Evolutionary conservation across 768 basidiomycete species (phyloP).

Genomic region (Dioszegia aurantiaca): DNA sequence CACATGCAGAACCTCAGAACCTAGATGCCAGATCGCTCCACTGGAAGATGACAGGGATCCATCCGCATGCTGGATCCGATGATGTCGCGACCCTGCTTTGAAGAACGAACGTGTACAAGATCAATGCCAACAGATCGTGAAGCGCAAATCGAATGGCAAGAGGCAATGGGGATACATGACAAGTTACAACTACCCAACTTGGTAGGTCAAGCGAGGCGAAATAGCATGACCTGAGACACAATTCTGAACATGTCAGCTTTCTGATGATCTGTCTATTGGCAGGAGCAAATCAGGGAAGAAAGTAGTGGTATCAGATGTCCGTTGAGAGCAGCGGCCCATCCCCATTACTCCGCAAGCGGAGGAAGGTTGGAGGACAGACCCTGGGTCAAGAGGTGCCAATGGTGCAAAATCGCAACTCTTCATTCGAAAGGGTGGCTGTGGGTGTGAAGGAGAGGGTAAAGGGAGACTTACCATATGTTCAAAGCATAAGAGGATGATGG

Average conservation of each 20-base stretch:
- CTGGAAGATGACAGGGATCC: no score
- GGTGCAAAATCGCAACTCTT: constrained; percentile 47
- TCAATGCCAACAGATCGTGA: no score
- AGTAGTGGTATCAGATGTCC: constrained; percentile 32
- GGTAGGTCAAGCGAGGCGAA: no score
- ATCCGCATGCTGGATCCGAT: no score
- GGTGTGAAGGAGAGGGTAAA: background rate
- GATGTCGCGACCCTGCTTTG: no score
- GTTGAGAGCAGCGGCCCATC: constrained; percentile 33
- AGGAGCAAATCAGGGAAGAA: background rate
- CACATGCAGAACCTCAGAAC: no score
- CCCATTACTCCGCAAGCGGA: constrained; percentile 7
- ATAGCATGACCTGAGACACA: no score
- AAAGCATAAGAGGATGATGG: background rate
- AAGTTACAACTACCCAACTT: no score
- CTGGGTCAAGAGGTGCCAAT: constrained; percentile 52
- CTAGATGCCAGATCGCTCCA: no score
- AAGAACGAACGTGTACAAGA: no score
- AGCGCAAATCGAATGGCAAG: background rate
- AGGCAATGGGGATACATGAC: no score
- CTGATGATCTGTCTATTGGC: background rate
- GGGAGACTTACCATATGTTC: background rate
- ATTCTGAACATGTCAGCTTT: no score
- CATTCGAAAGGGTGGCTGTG: constrained; percentile 22
- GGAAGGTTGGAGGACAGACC: constrained; percentile 24